phyloP scores from a whole-genome alignment of 2,329 filamentous ascomycete species.

The Epichloe glyceriae region DNA sequence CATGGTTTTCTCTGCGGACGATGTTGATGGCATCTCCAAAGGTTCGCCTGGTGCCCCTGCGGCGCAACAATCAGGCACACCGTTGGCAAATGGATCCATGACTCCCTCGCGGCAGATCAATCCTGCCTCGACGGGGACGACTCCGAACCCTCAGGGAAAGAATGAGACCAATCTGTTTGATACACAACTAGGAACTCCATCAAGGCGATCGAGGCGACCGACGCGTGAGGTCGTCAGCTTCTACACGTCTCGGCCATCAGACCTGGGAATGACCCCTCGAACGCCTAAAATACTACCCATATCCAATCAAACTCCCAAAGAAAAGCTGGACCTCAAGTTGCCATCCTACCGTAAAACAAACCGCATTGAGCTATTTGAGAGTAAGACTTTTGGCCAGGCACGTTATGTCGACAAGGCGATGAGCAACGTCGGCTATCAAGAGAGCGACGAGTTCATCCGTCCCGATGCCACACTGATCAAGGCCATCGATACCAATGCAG shows the following conservation, averaged over 20 bases:
- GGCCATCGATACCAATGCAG: constrained; percentile 43
- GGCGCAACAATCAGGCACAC: constrained; percentile 15
- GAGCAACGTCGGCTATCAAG: constrained; percentile 92
- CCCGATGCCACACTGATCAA: constrained; percentile 62
- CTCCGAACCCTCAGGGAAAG: constrained; percentile 25
- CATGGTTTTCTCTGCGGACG: constrained; percentile 65
- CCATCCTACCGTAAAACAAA: constrained; percentile 66
- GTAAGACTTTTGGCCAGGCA: constrained; percentile 70
- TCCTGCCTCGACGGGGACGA: constrained; percentile 28
- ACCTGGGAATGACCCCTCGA: constrained; percentile 33
- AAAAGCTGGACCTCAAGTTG: constrained; percentile 64
- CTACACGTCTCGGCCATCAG: constrained; percentile 36
- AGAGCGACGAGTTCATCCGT: constrained; percentile 77
- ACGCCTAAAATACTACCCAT: constrained; percentile 59
- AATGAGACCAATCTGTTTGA: constrained; percentile 20
- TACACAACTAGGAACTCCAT: constrained; percentile 19
- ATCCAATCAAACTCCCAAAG: constrained; percentile 66
- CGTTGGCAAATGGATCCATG: constrained; percentile 24
- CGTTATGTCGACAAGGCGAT: constrained; percentile 94
- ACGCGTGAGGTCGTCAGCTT: constrained; percentile 39
- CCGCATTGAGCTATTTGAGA: constrained; percentile 69
- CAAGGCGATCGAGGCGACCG: constrained; percentile 28
- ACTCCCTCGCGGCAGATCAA: constrained; percentile 35
- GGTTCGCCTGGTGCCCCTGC: constrained; percentile 25
- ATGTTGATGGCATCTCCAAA: constrained; percentile 61